phyloP scores from a whole-genome alignment of 2,329 filamentous ascomycete species.

The Bisporella sp. region DNA sequence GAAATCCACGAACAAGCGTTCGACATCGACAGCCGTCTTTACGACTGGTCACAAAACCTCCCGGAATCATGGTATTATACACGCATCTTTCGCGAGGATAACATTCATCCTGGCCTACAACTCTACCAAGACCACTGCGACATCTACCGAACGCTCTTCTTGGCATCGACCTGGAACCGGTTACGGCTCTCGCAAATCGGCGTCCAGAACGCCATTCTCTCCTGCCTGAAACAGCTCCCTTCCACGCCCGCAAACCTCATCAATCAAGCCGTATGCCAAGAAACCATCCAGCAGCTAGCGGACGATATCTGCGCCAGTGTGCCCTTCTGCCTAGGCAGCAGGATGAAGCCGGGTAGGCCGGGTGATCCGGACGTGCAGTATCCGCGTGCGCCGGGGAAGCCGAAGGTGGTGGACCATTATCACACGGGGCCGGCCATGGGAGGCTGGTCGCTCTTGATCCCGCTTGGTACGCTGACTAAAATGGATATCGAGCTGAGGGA shows the following conservation, averaged over 20 bases:
- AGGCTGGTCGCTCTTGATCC: constrained; percentile 2
- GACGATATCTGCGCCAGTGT: constrained; percentile 9
- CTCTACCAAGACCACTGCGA: constrained; percentile 6
- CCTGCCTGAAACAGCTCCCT: neutral
- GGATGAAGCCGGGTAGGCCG: neutral
- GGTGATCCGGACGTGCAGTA: constrained; percentile 6
- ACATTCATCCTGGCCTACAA: neutral
- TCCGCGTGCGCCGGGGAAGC: constrained; percentile 2
- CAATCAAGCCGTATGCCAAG: neutral
- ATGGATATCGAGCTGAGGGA: constrained; percentile 3
- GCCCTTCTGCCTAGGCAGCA: constrained; percentile 5
- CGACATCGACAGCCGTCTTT: constrained; percentile 3
- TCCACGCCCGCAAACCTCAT: neutral
- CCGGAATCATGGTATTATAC: constrained; percentile 1
- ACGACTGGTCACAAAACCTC: constrained; percentile 1
- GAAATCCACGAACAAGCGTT: neutral
- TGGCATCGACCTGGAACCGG: constrained; percentile 2
- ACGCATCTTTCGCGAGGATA: neutral
- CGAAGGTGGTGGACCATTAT: constrained; percentile 2
- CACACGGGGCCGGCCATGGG: constrained; percentile 5
- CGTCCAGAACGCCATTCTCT: neutral
- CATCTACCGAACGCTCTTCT: constrained; percentile 2
- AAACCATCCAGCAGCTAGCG: constrained; percentile 1
- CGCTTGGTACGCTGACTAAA: neutral
- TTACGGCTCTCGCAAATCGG: constrained; percentile 1